A percentile compares a stretch with the other conserved stretches of the same genome.
Evolutionary conservation across 257 asterid species (phyloP).

Genomic region (Nicotiana tabacum): DNA sequence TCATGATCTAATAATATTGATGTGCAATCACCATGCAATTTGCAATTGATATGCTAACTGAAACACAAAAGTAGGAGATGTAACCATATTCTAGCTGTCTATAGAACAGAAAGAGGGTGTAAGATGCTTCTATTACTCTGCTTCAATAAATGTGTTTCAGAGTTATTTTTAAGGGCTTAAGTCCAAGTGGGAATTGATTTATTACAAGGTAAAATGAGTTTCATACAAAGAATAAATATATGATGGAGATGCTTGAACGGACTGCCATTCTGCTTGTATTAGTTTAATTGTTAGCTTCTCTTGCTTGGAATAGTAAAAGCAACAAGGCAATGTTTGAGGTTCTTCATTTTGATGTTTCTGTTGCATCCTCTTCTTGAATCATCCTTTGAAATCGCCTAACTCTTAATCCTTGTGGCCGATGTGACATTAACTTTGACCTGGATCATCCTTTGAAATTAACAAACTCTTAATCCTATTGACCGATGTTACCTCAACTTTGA

Average conservation of each 20-base stretch:
- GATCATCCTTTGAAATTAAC: conserved; percentile 24
- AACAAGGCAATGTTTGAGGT: conserved; percentile 32
- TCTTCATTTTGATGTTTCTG: conserved; percentile 24
- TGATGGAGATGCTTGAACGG: conserved; percentile 50
- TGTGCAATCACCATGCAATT: background rate
- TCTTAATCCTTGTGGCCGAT: conserved; percentile 54
- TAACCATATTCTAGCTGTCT: background rate
- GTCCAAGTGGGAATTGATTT: too few relatives aligned
- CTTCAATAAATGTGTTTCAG: background rate
- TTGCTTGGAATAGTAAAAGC: conserved; percentile 55
- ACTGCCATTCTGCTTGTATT: conserved; percentile 55
- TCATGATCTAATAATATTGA: background rate
- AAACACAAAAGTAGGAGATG: background rate
- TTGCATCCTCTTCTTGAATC: conserved; percentile 42
- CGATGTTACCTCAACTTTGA: conserved; percentile 21
- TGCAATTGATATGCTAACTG: background rate
- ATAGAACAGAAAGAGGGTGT: background rate
- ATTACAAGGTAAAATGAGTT: background rate
- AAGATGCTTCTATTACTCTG: background rate
- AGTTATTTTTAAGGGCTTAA: background rate
- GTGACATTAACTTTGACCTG: conserved; percentile 20
- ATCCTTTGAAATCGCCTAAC: conserved; percentile 28
- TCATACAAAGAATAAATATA: conserved; percentile 15
- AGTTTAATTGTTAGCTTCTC: conserved; percentile 59
- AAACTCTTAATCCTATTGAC: conserved; percentile 61